phyloP scores from a whole-genome alignment of 108 stramenopile genomes.

The Nitzschia inconspicua region DNA sequence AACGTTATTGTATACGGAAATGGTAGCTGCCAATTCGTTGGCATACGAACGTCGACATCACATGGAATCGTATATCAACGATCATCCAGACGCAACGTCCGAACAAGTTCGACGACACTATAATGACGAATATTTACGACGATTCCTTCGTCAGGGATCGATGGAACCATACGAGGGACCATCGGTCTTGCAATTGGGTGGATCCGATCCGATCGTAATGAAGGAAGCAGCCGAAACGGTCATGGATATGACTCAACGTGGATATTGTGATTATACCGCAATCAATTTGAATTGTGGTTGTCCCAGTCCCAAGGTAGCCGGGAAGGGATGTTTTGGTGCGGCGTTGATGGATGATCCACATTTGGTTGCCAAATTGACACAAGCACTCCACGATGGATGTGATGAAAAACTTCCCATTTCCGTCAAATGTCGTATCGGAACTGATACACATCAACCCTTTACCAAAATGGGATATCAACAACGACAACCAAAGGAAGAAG shows the following conservation, averaged over 20 bases:
- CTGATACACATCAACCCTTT: slow-evolving; percentile 53
- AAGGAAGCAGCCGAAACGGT: slow-evolving; percentile 69
- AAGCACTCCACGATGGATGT: slow-evolving; percentile 72
- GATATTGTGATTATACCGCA: slow-evolving; percentile 88
- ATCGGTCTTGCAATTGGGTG: slow-evolving; percentile 95
- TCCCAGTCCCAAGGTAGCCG: slow-evolving; percentile 94
- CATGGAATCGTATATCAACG: slow-evolving; percentile 11
- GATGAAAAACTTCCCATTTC: slow-evolving; percentile 75
- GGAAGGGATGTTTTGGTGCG: slow-evolving; percentile 97
- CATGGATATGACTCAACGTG: slow-evolving; percentile 57
- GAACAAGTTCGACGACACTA: slow-evolving; percentile 24
- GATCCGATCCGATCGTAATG: slow-evolving; percentile 83
- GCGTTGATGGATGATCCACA: slow-evolving; percentile 93
- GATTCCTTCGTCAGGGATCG: slow-evolving; percentile 49
- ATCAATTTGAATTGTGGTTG: slow-evolving; percentile 99
- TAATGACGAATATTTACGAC: slow-evolving; percentile 35
- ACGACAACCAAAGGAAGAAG: slow-evolving; percentile 76
- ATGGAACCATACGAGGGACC: slow-evolving; percentile 59
- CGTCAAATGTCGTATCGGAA: slow-evolving; percentile 97
- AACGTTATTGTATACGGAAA: slow-evolving; percentile 96
- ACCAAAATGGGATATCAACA: slow-evolving; percentile 42
- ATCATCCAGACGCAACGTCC: slow-evolving; percentile 6
- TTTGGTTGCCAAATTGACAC: slow-evolving; percentile 74
- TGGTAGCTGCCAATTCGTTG: slow-evolving; percentile 95
- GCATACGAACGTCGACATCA: slow-evolving; percentile 43